These are phyloP conservation scores for Thielaviopsis euricoi DNA, from an alignment of 2,329 filamentous ascomycete species.

Conservation along the genomic window DNA sequence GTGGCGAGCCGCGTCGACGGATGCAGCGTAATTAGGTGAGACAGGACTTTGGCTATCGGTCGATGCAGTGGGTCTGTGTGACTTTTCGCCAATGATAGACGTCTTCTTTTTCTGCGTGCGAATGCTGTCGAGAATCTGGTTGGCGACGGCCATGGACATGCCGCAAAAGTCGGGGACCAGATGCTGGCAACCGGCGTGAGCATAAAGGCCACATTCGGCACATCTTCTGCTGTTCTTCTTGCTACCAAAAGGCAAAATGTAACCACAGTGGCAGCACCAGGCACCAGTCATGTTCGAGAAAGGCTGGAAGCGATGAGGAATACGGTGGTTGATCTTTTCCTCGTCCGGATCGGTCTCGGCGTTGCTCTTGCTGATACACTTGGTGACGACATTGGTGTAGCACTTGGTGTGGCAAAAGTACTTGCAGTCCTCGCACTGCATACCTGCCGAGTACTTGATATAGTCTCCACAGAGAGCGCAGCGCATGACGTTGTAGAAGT, in stretches of 20 bases:
- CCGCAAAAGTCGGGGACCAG: conserved; percentile 97
- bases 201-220: conserved; percentile 80
- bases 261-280: conserved; percentile 98
- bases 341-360: conserved; percentile 96
- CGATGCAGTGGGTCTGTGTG: conserved; percentile 36
- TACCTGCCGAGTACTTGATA: conserved; percentile 93
- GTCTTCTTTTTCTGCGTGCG: conserved; percentile 56
- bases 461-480: conserved; percentile 96
- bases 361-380: conserved; percentile 99
- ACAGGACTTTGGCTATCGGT: conserved; percentile 28
- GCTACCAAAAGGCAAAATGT: conserved; percentile 71
- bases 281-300: conserved; percentile 97
- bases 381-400: conserved; percentile 90
- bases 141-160: conserved; percentile 96
- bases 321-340: conserved; percentile 98
- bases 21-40: conserved; percentile 20
- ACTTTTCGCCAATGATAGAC: conserved; percentile 43
- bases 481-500: conserved; percentile 99
- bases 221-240: conserved; percentile 92
- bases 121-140: conserved; percentile 80
- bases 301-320: conserved; percentile 91
- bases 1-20: conserved; percentile 15
- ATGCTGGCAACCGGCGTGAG: conserved; percentile 81
- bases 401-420: conserved; percentile 98
- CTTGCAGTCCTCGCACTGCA: conserved; percentile 99